These are phyloP conservation scores for Boletellus deceptivus DNA, from an alignment of 1,284 basidiomycete species.

Conservation along the genomic window DNA sequence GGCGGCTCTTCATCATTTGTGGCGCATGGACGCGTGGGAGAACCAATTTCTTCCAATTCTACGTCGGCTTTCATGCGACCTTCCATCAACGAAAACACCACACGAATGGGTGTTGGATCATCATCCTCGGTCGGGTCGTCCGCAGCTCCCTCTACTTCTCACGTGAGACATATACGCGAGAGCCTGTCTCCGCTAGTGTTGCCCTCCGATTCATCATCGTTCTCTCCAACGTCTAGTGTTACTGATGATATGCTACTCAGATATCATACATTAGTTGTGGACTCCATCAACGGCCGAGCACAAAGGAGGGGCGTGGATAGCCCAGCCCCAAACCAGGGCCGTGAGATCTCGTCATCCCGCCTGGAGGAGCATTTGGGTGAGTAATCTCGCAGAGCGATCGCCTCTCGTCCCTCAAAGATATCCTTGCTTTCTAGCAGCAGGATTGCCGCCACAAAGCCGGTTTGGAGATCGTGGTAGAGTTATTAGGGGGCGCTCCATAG, in stretches of 20 bases:
- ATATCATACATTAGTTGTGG: constrained; percentile 10
- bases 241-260: constrained; percentile 19
- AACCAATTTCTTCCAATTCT: constrained; percentile 7
- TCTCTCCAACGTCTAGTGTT: constrained; percentile 10
- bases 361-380: constrained; percentile 6
- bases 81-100: constrained; percentile 9
- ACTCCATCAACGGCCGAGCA: constrained; percentile 1
- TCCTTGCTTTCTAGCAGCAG: constrained; percentile 4
- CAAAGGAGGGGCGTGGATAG: constrained; percentile 7
- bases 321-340: constrained; percentile 6
- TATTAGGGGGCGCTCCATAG: constrained; percentile 19
- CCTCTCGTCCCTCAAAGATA: background rate
- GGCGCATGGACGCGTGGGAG: constrained; percentile 15
- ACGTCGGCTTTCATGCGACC: constrained; percentile 22
- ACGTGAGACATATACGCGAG: constrained; percentile 17
- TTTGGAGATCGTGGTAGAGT: constrained; percentile 16
- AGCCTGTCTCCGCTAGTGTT: constrained; percentile 29
- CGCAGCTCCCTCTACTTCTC: constrained; percentile 9
- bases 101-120: constrained; percentile 11
- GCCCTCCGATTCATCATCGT: constrained; percentile 14
- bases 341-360: constrained; percentile 2
- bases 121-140: constrained; percentile 10
- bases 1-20: constrained; percentile 17
- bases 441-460: constrained; percentile 9
- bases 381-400: constrained; percentile 12